phyloP scores from a whole-genome alignment of 2,329 filamentous ascomycete species.

The Alternaria conjuncta region DNA sequence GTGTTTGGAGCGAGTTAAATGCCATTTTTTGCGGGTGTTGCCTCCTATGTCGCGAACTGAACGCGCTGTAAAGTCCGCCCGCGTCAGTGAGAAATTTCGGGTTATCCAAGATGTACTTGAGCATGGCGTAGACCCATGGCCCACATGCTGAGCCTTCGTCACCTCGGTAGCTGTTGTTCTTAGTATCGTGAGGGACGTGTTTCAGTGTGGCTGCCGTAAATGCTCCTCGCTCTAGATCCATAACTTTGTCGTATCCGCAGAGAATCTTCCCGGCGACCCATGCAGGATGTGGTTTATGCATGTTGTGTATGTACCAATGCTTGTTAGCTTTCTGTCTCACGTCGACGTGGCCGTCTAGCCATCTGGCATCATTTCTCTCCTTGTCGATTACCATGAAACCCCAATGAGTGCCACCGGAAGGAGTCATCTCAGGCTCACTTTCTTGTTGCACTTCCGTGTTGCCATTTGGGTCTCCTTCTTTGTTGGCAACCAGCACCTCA shows the following conservation, averaged over 20 bases:
- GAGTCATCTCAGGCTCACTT: too few species aligned
- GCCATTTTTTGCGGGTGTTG: neutral
- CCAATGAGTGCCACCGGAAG: neutral
- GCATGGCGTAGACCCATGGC: neutral
- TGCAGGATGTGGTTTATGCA: too few species aligned
- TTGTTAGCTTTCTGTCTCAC: neutral
- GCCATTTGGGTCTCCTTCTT: too few species aligned
- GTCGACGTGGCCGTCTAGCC: neutral
- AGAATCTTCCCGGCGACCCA: neutral
- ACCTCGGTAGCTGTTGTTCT: neutral
- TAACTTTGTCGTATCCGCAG: neutral
- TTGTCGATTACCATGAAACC: slow-evolving; percentile 5
- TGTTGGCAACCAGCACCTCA: too few species aligned
- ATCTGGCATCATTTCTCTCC: neutral
- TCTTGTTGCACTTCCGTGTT: too few species aligned
- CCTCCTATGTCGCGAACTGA: neutral
- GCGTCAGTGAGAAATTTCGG: neutral
- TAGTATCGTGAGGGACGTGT: neutral
- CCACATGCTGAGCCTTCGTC: neutral
- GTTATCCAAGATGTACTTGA: neutral
- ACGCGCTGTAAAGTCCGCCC: neutral
- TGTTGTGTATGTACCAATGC: neutral
- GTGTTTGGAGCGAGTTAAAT: neutral
- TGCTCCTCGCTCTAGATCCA: neutral
- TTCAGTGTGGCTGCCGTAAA: neutral